These are phyloP conservation scores for Penicillium desertorum DNA, from an alignment of 495 filamentous ascomycete species.

Conservation along the genomic window DNA sequence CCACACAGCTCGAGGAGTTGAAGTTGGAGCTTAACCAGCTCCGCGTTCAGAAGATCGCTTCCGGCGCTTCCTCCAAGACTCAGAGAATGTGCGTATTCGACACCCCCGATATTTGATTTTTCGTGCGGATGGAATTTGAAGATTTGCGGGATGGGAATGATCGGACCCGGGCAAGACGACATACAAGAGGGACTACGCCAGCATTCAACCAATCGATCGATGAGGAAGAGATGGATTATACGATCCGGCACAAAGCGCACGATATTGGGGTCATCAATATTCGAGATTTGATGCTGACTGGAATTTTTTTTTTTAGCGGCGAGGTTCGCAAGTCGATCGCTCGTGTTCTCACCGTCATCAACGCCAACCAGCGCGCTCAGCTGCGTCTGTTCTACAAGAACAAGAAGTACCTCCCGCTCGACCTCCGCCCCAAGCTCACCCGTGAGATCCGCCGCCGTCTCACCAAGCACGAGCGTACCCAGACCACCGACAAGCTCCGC, in stretches of 20 bases:
- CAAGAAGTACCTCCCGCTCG: conserved; percentile 98
- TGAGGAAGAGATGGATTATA: background rate
- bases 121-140: conserved; percentile 20
- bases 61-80: conserved; percentile 87
- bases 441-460: conserved; percentile 91
- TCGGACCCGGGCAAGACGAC: conserved; percentile 13
- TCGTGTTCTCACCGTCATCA: conserved; percentile 97
- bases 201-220: background rate
- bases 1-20: conserved; percentile 87
- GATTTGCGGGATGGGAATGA: conserved; percentile 24
- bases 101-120: conserved; percentile 15
- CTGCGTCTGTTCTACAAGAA: conserved; percentile 98
- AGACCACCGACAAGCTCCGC: conserved; percentile 81
- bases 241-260: background rate
- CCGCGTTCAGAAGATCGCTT: conserved; percentile 95
- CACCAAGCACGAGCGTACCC: conserved; percentile 81
- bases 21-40: conserved; percentile 93
- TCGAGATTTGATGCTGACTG: conserved; percentile 27
- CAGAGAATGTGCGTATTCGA: conserved; percentile 83
- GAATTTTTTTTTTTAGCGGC: conserved; percentile 59
- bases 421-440: conserved; percentile 95
- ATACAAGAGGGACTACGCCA: conserved; percentile 12
- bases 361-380: conserved; percentile 95
- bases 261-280: conserved; percentile 8
- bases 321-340: conserved; percentile 99